These are phyloP conservation scores for Colletotrichum magnum DNA, from an alignment of 2,329 filamentous ascomycete genomes.

Conservation along the genomic window DNA sequence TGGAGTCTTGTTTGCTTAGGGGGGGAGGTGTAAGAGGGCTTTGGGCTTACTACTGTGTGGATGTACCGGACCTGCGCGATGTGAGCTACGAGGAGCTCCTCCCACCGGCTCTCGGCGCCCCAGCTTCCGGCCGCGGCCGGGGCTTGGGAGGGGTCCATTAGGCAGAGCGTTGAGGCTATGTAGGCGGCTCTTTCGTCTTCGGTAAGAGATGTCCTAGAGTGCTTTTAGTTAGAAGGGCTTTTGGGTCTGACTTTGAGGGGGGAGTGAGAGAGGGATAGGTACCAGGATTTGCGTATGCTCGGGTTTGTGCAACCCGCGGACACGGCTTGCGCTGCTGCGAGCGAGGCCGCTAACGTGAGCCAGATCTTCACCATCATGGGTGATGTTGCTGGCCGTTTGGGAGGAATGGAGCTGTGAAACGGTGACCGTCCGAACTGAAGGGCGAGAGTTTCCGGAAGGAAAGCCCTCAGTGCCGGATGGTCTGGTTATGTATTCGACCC, in stretches of 20 bases:
- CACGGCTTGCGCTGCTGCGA: background rate
- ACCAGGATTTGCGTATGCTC: constrained; percentile 2
- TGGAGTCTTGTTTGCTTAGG: background rate
- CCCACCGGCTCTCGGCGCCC: constrained; percentile 2
- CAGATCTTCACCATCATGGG: background rate
- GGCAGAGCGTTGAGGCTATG: background rate
- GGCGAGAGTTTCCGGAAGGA: too few species aligned
- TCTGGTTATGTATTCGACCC: too few species aligned
- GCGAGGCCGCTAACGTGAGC: background rate
- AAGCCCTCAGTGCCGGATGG: too few species aligned
- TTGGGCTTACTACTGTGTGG: constrained; percentile 11
- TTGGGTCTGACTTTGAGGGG: too few species aligned
- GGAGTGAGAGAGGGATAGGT: background rate
- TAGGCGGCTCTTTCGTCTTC: background rate
- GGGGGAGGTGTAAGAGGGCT: background rate
- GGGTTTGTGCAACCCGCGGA: background rate
- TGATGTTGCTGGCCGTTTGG: background rate
- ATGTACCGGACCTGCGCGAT: constrained; percentile 15
- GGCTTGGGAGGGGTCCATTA: background rate
- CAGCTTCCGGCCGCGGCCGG: background rate
- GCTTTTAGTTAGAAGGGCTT: background rate
- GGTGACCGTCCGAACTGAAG: too few species aligned
- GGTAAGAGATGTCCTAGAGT: background rate
- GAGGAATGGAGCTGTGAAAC: too few species aligned
- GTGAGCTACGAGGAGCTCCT: constrained; percentile 9